Evolutionary conservation across 1,284 basidiomycete species (phyloP).

Genomic region (Sanghuangporus weigelae): DNA sequence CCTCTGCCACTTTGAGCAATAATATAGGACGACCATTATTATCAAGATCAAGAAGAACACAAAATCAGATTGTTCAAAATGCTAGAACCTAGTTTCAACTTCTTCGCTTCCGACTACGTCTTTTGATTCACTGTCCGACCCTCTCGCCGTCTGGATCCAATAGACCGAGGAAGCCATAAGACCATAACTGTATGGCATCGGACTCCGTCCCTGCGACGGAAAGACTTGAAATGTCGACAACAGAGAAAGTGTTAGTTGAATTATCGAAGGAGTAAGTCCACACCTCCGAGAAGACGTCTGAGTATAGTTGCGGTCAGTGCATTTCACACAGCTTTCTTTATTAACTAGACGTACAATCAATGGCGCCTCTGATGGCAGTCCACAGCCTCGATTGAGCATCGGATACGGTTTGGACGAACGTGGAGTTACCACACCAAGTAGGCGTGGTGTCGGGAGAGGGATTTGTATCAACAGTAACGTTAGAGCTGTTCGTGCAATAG

Average conservation of each 20-base stretch:
- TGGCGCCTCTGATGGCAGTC: constrained; percentile 34
- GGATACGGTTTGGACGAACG: constrained; percentile 27
- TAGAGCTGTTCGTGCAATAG: constrained; percentile 26
- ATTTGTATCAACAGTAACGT: constrained; percentile 20
- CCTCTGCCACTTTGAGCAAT: background rate
- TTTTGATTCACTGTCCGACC: background rate
- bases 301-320: background rate
- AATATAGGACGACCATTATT: background rate
- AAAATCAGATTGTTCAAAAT: background rate
- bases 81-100: background rate
- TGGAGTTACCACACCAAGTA: constrained; percentile 33
- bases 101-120: background rate
- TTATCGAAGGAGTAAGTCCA: constrained; percentile 27
- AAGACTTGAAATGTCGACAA: constrained; percentile 22
- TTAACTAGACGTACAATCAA: constrained; percentile 21
- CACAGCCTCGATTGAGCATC: constrained; percentile 34
- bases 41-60: background rate
- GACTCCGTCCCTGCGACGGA: constrained; percentile 24
- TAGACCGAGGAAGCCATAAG: constrained; percentile 22
- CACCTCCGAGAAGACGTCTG: constrained; percentile 25
- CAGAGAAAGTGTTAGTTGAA: constrained; percentile 21
- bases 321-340: background rate
- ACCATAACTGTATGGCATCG: constrained; percentile 26
- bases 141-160: constrained; percentile 12
- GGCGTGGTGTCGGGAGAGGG: constrained; percentile 21